Conservation (phyloP, 129 eudicot species). For the Pseudognaphalium luteoalbum region DNA sequence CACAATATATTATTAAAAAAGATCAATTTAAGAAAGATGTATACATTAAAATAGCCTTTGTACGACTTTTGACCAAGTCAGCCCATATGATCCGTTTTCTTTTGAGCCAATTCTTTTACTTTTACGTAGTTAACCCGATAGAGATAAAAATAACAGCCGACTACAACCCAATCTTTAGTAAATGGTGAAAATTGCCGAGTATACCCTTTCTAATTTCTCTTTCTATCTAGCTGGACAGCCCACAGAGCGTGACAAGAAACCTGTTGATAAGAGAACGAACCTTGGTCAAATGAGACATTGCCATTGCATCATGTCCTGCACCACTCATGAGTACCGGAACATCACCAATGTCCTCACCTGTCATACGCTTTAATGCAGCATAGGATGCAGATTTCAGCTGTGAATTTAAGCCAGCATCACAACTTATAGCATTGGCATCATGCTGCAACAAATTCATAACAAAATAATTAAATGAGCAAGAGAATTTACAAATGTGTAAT, state of each 20-base stretch:
- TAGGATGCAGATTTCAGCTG: conserved; percentile 79
- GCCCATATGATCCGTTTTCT: too few relatives aligned
- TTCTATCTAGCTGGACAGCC: neutral
- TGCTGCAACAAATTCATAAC: conserved; percentile 56
- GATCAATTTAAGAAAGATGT: too few relatives aligned
- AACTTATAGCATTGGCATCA: conserved; percentile 84
- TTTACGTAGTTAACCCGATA: neutral
- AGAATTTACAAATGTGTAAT: neutral
- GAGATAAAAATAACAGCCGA: neutral
- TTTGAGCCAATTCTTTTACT: neutral
- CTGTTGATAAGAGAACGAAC: conserved; percentile 27
- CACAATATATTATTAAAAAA: too few relatives aligned
- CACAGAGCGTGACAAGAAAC: neutral
- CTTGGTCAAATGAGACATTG: conserved; percentile 94
- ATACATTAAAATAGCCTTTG: too few relatives aligned
- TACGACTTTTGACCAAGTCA: too few relatives aligned
- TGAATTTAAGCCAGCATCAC: conserved; percentile 68
- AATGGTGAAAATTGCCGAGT: neutral
- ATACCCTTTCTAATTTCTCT: neutral
- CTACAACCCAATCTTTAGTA: neutral
- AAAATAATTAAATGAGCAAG: conserved; percentile 10
- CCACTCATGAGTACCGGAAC: conserved; percentile 97
- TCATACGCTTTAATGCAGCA: conserved; percentile 60
- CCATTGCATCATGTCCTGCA: conserved; percentile 99
- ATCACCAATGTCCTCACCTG: conserved; percentile 63